These are phyloP conservation scores for Castanopsis chinensis DNA, from an alignment of 306 rosid genomes.

Conservation along the genomic window DNA sequence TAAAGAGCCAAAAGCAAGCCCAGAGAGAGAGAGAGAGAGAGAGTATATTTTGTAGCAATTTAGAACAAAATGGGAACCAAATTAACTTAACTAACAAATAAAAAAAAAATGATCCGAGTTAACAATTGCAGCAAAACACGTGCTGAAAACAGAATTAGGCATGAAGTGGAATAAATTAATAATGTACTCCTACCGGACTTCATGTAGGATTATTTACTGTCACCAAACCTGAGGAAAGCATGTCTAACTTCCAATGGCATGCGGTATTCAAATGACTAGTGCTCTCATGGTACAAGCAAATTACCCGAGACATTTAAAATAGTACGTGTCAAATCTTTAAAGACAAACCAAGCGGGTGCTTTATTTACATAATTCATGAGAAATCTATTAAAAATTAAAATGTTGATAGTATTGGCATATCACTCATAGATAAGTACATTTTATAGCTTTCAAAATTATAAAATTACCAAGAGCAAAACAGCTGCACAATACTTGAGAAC, in stretches of 20 bases:
- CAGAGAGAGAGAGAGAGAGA: not conserved
- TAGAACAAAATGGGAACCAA: not conserved
- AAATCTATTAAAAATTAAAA: not conserved
- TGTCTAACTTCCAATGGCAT: not conserved
- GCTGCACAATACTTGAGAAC: constrained; percentile 85
- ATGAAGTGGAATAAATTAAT: not conserved
- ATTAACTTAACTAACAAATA: not conserved
- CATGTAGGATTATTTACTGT: not conserved
- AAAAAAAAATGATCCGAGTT: not conserved
- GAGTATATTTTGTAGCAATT: not conserved
- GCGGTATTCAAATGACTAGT: not conserved
- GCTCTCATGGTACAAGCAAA: not conserved
- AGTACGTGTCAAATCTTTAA: not conserved
- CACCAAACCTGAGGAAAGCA: constrained; percentile 7
- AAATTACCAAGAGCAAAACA: constrained; percentile 79
- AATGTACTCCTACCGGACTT: not conserved
- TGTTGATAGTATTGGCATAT: not conserved
- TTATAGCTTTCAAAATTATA: constrained; percentile 2
- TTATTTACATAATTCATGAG: not conserved
- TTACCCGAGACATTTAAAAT: not conserved
- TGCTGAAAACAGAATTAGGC: not conserved
- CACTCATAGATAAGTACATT: not conserved
- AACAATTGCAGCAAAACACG: not conserved
- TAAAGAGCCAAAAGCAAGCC: not conserved
- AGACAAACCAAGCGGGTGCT: not conserved